Base-by-base conservation (phyloP, 106 monocot species). In the Allium cepa region DNA sequence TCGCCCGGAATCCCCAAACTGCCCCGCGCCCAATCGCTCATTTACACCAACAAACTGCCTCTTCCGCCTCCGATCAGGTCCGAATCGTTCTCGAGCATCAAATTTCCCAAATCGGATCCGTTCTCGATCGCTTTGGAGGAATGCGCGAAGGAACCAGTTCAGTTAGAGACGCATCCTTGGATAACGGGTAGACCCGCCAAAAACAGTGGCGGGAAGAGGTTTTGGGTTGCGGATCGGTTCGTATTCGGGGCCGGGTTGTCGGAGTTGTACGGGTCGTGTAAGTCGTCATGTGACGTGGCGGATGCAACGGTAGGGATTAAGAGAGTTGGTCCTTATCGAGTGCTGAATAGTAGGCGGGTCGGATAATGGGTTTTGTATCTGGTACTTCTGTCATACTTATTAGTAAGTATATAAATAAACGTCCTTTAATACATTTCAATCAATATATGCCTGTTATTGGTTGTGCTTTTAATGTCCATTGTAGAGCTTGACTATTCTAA, bases 221-320 rank as follows among this genome's bases (percentile, higher is more conserved):
- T 14, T 45, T 27, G 26, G 65, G 50, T 17, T 26, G 50, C 18
- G 26, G 50, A 66, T n/a, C 8, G 67, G 26, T 51, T 52, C 46
- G 64, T 45, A n/a, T 50, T 50, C 50, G 47, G 65, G 65, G 4
- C 46, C 18, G 26, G 17, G 50, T 27, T 7, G 50, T 53, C 53
- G 67, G 67, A 67, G 12, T 14, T 67, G 67, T 52, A 67, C 52
- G 67, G 67, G 11, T 67, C 67, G 50, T 67, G 67, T 17, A 67
- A 67, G 52, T 10, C 50, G 1, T 67, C 67, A 8, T 67, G 67
- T 27, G 50, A 50, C 51, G 67, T 67, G 26, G 9, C 67, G 14
- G 22, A 52, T 15, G 50, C 67, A 7, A 53, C 67, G 26, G 28
- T 67, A 18, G 46, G 53, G 67, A 67, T 67, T 27, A 50, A 50